Base-by-base conservation (phyloP, 179 eudicot genomes). In the Dionaea muscipula region DNA sequence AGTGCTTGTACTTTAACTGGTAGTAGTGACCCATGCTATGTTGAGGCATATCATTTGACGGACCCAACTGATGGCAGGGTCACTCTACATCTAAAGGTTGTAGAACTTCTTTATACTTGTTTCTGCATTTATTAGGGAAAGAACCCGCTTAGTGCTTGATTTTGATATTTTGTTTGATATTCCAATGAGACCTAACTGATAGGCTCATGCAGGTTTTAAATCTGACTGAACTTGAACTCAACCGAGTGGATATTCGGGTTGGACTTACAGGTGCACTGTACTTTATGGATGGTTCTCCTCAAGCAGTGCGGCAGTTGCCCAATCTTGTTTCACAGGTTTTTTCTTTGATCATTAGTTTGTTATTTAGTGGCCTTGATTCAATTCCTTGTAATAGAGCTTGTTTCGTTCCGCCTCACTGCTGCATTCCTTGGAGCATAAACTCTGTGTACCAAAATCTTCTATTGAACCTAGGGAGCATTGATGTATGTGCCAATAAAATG, bases 211-310 rank as follows among this genome's bases (percentile, higher is more conserved):
- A 91, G 98, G 95, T 91, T 61, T 63, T 87, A 31, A 91, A 91
- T 74, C 63, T 91, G 63, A 91, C 93, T 46, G 98, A 91, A 56
- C 80, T 84, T 61, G 98, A 87, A 76, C 84, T 87, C 41, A 87
- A 78, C 57, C 85, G 94, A 37, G 95, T 84, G 59, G 98, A 91
- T 71, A 74, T 91, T 41, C 78, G 94, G 58, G 95, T 87, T 45
- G 98, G 98, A 38, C 75, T 91, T 33, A 80, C 93, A 56, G 98
- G 98, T 66, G 82, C 94, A 33, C 69, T 84, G 57, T 84, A 84
- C 68, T 91, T 82, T 66, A 91, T 91, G 98, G 88, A 91, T 76
- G 98, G 98, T 60, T 91, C 95, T 37, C 94, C 94, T 33, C 98
- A 91, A 78, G 98, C 98, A 23, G 91, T 87, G 60, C 85, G 98